Evolutionary conservation across 495 filamentous ascomycete species (phyloP), one percentile per base, ranked within the genome.

Genomic region (Choiromyces venosus): DNA sequence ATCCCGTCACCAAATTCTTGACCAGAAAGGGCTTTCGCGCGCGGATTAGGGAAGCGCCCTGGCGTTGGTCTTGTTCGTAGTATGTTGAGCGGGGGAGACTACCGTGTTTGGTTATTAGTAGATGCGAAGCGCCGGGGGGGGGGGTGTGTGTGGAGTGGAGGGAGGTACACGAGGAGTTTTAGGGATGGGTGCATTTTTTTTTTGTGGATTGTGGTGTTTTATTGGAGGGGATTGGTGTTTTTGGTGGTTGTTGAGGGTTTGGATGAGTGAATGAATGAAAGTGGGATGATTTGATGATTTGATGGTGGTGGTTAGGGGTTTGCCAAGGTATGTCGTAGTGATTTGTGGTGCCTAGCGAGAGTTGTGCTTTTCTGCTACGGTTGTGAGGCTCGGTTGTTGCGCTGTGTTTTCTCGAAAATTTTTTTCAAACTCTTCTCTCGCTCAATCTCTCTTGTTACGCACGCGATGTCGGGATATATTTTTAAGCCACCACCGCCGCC

Each of bases 11-110:
- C 36, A 89, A 85, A 82, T 99, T 98, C 86, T 91, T 94, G 83
- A 97, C 84, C 21, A 99, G 88, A 83, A 93, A 98, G 66, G 96
- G 95, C 77, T 90, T 88, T 72, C 95, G 90, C 70, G 95, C 96
- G 70, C 95, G 91, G 80, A 96, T 89, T 72, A 99, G 89, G 35
- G 95, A 91, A 36, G 91, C 88, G 38, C 89, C 89, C 82, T 93
- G 92, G 76, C 89, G 88, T 83, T 91, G 90, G 79, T 91, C 85
- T 80, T 89, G 87, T 83, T 96, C 91, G 84, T 97, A 98, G 86
- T 99, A 99, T 73, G 90, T 91, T 64, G 75, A 77, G n/a, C 74
- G 74, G 56, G 74, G 74, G 16, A 70, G 35, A n/a, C 75, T 77
- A 70, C 19, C 25, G 4, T 25, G 44, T 25, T 52, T 25, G 44